These are phyloP conservation scores for Pichia sp. DNA, from an alignment of 1,139 yeast species.

Conservation along the genomic window DNA sequence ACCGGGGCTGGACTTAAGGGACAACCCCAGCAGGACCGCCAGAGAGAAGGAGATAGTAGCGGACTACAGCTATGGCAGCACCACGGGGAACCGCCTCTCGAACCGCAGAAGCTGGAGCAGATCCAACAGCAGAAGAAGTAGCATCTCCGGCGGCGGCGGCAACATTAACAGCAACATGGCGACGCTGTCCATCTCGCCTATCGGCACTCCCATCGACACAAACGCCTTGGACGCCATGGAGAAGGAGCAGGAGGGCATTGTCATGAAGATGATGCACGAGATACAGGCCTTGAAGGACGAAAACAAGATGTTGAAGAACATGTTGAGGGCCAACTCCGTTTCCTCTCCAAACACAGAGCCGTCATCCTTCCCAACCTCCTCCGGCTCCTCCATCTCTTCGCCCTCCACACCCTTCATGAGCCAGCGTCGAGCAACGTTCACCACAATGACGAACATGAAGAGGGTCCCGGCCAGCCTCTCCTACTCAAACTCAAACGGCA, in stretches of 20 bases:
- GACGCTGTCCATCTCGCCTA: background rate
- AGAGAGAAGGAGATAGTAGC: background rate
- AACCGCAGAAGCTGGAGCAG: background rate
- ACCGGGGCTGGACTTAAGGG: background rate
- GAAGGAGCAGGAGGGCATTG: constrained; percentile 65
- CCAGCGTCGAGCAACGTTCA: constrained; percentile 26
- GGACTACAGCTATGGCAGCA: background rate
- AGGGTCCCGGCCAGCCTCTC: constrained; percentile 10
- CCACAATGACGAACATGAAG: constrained; percentile 15
- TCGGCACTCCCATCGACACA: constrained; percentile 1
- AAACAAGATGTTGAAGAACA: constrained; percentile 36
- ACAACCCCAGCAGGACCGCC: background rate
- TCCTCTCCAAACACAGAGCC: constrained; percentile 11
- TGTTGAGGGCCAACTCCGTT: background rate
- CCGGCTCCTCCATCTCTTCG: constrained; percentile 20
- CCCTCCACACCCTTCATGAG: constrained; percentile 4
- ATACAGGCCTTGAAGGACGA: constrained; percentile 50
- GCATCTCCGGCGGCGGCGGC: background rate
- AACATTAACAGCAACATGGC: background rate
- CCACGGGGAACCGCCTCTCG: background rate
- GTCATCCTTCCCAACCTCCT: constrained; percentile 2
- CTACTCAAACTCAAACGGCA: constrained; percentile 7
- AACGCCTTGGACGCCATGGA: constrained; percentile 54
- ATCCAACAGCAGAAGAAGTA: background rate
- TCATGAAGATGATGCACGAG: constrained; percentile 53